A percentile compares a stretch with the other conserved stretches of the same genome.
These are phyloP conservation scores for Fusarium redolens DNA, from an alignment of 2,329 filamentous ascomycete species.

Conservation along the genomic window DNA sequence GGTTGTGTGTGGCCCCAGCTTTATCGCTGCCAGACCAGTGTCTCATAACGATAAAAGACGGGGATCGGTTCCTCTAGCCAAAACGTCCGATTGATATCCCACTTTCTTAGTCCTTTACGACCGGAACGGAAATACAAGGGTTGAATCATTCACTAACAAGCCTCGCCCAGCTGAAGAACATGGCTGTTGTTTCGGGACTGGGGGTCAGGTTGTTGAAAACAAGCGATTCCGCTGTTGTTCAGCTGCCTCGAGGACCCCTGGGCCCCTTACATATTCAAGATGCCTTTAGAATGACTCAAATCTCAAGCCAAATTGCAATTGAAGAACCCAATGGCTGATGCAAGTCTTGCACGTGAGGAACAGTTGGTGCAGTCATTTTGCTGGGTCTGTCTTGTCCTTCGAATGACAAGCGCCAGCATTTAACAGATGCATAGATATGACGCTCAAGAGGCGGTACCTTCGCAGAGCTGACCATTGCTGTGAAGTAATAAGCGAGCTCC, in stretches of 20 bases:
- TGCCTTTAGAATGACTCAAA: background rate
- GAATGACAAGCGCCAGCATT: background rate
- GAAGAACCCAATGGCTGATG: background rate
- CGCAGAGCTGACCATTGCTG: conserved; percentile 4
- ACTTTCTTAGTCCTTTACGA: conserved; percentile 3
- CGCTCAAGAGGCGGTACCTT: background rate
- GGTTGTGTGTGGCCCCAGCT: conserved; percentile 21
- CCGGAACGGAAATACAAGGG: conserved; percentile 16
- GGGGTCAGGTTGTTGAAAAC: conserved; percentile 17
- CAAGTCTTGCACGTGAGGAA: conserved; percentile 22
- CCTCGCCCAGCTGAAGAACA: conserved; percentile 18
- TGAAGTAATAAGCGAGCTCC: conserved; percentile 19
- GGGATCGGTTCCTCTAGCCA: conserved; percentile 16
- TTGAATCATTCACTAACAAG: conserved; percentile 5
- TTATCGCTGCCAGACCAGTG: conserved; percentile 42
- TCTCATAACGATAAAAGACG: conserved; percentile 35
- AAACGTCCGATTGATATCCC: conserved; percentile 20
- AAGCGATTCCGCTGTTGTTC: conserved; percentile 23
- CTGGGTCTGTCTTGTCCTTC: conserved; percentile 23
- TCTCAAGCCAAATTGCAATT: background rate
- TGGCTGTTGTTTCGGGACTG: conserved; percentile 33
- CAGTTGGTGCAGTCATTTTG: conserved; percentile 22
- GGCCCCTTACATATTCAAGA: background rate
- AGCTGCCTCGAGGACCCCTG: background rate
- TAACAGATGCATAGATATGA: conserved; percentile 1